phyloP scores from a whole-genome alignment of 441 rosid genomes.

The Dalechampia spathulata region DNA sequence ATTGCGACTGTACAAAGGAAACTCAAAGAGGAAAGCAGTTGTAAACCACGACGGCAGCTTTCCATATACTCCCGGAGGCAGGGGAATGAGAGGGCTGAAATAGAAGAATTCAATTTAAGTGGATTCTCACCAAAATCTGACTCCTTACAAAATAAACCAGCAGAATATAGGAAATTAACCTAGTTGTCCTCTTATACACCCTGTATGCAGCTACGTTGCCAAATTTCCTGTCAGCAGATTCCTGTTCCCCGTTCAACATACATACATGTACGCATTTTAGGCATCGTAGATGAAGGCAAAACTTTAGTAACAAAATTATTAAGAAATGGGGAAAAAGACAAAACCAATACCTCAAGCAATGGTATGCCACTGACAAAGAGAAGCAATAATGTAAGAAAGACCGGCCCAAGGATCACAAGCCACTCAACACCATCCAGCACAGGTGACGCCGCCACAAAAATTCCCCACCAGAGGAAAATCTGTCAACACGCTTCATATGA shows the following conservation, averaged over 20 bases:
- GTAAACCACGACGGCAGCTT: constrained; percentile 74
- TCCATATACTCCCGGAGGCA: constrained; percentile 58
- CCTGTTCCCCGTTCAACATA: constrained; percentile 41
- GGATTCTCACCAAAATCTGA: too few species aligned
- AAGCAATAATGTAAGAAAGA: constrained; percentile 77
- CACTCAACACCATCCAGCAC: constrained; percentile 68
- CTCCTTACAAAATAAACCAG: too few species aligned
- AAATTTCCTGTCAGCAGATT: constrained; percentile 75
- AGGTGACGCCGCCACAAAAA: constrained; percentile 67
- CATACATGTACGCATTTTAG: too few species aligned
- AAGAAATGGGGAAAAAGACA: too few species aligned
- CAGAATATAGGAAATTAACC: constrained; percentile 28
- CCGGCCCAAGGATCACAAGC: constrained; percentile 77
- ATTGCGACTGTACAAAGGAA: constrained; percentile 66
- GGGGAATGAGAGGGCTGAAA: constrained; percentile 77
- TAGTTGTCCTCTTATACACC: constrained; percentile 64
- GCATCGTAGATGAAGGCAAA: too few species aligned
- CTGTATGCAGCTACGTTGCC: constrained; percentile 59
- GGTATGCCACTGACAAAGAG: constrained; percentile 89
- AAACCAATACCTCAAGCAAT: constrained; percentile 70
- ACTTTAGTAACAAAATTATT: too few species aligned
- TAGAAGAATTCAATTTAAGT: too few species aligned
- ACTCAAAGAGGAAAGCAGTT: constrained; percentile 50
- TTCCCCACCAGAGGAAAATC: constrained; percentile 92
- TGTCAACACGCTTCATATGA: constrained; percentile 21